Evolutionary conservation across 1,284 basidiomycete species (phyloP).

Genomic region (Pyrrhoderma lamaoense): DNA sequence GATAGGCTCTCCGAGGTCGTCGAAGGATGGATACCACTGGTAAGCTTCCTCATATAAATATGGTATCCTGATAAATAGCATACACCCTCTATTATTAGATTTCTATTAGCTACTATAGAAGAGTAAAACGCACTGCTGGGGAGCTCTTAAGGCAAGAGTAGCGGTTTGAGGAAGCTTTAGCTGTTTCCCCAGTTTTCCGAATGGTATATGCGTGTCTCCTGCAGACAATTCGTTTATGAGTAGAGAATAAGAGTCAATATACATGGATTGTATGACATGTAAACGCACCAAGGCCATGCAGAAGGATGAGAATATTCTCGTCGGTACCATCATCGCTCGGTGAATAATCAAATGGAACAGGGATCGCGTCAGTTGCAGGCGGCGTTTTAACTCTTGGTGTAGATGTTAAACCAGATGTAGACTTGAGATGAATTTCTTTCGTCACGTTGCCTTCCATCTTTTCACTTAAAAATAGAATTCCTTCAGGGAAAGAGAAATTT

Average conservation of each 20-base stretch:
- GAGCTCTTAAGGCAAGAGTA: conserved; percentile 71
- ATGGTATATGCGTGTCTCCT: conserved; percentile 82
- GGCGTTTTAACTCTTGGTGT: conserved; percentile 41
- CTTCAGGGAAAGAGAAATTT: no score
- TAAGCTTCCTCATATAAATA: conserved; percentile 73
- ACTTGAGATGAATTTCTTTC: conserved; percentile 3
- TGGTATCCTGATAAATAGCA: conserved; percentile 55
- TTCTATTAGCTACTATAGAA: no score
- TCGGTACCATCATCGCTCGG: conserved; percentile 77
- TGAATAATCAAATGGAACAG: conserved; percentile 54
- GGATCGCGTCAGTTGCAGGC: conserved; percentile 41
- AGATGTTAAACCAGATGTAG: not conserved
- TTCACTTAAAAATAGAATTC: not conserved
- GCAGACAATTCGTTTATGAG: conserved; percentile 6
- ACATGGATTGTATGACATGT: not conserved
- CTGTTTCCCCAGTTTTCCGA: conserved; percentile 63
- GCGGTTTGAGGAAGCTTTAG: conserved; percentile 86
- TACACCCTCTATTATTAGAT: no score
- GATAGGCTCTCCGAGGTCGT: conserved; percentile 68
- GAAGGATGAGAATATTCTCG: conserved; percentile 77
- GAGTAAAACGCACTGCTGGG: conserved; percentile 50
- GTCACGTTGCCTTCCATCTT: not conserved
- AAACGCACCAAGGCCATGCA: conserved; percentile 78
- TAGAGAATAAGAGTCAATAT: not conserved
- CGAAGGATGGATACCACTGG: conserved; percentile 88